Base-by-base conservation (phyloP, 495 filamentous ascomycete genomes). In the Poronia punctata region DNA sequence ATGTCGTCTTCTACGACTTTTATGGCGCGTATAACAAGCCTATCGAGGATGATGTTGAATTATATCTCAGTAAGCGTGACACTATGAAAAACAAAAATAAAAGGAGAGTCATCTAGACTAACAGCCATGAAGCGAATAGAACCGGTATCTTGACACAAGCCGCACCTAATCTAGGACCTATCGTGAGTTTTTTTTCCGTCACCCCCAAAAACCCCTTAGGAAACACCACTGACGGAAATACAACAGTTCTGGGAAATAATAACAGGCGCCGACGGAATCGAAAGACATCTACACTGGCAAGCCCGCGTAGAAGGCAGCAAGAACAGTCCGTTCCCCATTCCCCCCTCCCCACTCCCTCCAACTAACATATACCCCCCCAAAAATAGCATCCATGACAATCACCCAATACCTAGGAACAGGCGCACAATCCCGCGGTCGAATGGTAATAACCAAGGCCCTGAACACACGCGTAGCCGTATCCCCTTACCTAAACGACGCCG, bases 111-210 rank as follows among this genome's bases (percentile, higher is more conserved):
- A n/a, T n/a, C n/a, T n/a, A n/a, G 32, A 43, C 38, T 49, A 40
- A 57, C 35, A 36, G 45, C 37, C 18, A n/a, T 55, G 36, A 65
- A 40, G 61, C 56, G 30, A 67, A 68, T 18, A 54, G 72, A 11
- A 67, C 65, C 38, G 78, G 78, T 23, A 67, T 76, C 24, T 56
- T 81, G 17, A 65, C 79, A n/a, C 73, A 78, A 52, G 66, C 79
- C 35, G 79, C 78, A 43, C 76, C 78, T 25, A 67, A 71, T 30
- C 67, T 75, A 24, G 69, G 69, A 10, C 63, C 71, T 7, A 65
- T 76, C 40, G 62, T 62, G 11, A 53, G 59, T n/a, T n/a, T n/a
- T n/a, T n/a, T n/a, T n/a, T n/a, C n/a, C n/a, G n/a, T 48, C 46
- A 45, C 15, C 32, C 24, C 2, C 24, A 47, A 18, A 20, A 23